Evolutionary conservation across 164 flowering plant species (phyloP), one percentile per base, ranked within the genome.

Genomic region (Magnolia officinalis): DNA sequence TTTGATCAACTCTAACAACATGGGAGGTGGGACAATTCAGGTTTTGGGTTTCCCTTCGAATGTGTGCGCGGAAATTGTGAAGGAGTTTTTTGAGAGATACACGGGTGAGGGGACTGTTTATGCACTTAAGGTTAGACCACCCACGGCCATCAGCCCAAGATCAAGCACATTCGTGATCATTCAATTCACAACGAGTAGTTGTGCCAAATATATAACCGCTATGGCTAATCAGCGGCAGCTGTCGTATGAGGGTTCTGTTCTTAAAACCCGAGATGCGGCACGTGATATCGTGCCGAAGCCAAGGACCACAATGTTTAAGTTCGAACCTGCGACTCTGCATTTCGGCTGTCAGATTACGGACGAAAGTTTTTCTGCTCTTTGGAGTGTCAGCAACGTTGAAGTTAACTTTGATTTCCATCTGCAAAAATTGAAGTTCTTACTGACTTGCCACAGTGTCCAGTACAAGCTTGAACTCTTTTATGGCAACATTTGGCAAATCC

Each of bases 341-440:
- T 82, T 91, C 75, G 98, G 98, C 14, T 90, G 92, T 70, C 94
- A 84, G 81, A 75, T 85, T 2, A 88, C 97, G 19, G 67, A 78
- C 14, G 85, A 85, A 4, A 74, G 63, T 70, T 88, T 91, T 78
- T 75, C 55, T 23, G 81, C 68, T 19, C 84, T 94, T 21, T 88
- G 90, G 88, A 76, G 50, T 76, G 79, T 1, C 13, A 8, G 1
- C 16, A 55, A 82, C 77, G 88, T 84, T 50, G 74, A 80, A 5
- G 85, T 90, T 9, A 78, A 87, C 24, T 90, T 91, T 80, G 97
- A 88, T 2, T 76, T 72, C 67, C 83, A 85, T 24, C 45, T 77
- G 20, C 58, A 72, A 8, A 82, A 72, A 58, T 21, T 84, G 23
- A 50, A 67, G 69, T 82, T 84, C 77, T 18, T 75, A 31, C 26